Evolutionary conservation across 2,329 filamentous ascomycete genomes (phyloP).

Genomic region (Microcyclospora pomicola): DNA sequence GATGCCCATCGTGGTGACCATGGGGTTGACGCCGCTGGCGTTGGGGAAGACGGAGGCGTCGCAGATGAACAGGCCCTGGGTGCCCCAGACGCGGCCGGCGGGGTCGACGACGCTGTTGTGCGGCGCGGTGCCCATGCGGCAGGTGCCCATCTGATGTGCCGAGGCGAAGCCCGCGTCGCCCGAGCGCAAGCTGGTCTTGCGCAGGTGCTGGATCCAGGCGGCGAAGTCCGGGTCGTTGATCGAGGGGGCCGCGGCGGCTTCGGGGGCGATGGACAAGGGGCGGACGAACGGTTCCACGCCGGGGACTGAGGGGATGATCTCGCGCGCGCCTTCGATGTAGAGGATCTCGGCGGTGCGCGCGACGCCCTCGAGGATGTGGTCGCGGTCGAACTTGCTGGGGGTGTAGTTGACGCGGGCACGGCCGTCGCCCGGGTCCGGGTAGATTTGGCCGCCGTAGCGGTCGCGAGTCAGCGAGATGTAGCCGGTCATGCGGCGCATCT

Average conservation of each 20-base stretch:
- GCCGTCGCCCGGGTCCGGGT: slow-evolving; percentile 53
- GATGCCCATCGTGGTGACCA: slow-evolving; percentile 64
- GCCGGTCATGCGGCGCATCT: slow-evolving; percentile 53
- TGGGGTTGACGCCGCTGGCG: slow-evolving; percentile 68
- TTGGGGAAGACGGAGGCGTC: slow-evolving; percentile 66
- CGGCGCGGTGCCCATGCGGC: slow-evolving; percentile 48
- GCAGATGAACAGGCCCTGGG: slow-evolving; percentile 51
- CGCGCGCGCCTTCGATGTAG: slow-evolving; percentile 64
- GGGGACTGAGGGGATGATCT: slow-evolving; percentile 56
- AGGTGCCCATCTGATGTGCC: slow-evolving; percentile 74
- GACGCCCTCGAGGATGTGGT: slow-evolving; percentile 56
- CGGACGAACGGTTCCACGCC: slow-evolving; percentile 52
- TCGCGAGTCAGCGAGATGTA: slow-evolving; percentile 68
- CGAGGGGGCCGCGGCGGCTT: slow-evolving; percentile 11
- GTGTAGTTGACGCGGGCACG: slow-evolving; percentile 55
- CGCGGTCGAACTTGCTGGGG: slow-evolving; percentile 56
- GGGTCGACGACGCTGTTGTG: slow-evolving; percentile 32
- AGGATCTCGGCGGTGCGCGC: slow-evolving; percentile 61
- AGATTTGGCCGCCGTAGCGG: slow-evolving; percentile 60
- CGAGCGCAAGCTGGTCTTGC: slow-evolving; percentile 35
- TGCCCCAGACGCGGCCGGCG: slow-evolving; percentile 45
- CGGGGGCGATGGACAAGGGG: slow-evolving; percentile 7
- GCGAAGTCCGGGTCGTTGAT: slow-evolving; percentile 47
- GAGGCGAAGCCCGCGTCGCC: slow-evolving; percentile 45
- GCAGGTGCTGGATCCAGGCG: slow-evolving; percentile 42